Evolutionary conservation across 2,329 filamentous ascomycete species (phyloP).

Genomic region (Neobulgaria alba): DNA sequence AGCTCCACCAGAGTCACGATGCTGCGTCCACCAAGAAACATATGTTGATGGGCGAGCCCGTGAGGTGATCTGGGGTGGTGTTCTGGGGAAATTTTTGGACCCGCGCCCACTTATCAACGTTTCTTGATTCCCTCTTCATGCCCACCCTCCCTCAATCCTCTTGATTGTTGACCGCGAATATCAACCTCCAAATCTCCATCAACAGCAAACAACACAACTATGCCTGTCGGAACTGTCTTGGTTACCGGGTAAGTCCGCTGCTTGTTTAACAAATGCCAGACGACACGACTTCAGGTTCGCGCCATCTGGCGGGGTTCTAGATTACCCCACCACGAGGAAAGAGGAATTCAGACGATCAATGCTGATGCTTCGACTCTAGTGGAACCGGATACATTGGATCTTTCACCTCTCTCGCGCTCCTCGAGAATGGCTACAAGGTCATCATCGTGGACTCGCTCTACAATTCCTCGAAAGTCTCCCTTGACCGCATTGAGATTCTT

Average conservation of each 20-base stretch:
- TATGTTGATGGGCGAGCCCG: too few species aligned
- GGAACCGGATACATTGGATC: constrained; percentile 99
- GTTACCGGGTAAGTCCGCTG: constrained; percentile 69
- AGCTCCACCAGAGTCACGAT: too few species aligned
- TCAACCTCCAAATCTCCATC: too few species aligned
- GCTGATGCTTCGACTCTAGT: constrained; percentile 41
- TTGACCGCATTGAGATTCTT: constrained; percentile 94
- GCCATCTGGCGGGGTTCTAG: background rate
- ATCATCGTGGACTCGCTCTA: constrained; percentile 94
- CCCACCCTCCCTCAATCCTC: too few species aligned
- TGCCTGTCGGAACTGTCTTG: constrained; percentile 81
- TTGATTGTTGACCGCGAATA: too few species aligned
- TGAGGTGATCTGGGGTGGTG: too few species aligned
- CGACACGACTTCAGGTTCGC: background rate
- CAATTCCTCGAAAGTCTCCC: constrained; percentile 86
- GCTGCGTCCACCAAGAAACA: too few species aligned
- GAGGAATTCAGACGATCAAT: constrained; percentile 7
- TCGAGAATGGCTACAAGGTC: constrained; percentile 91
- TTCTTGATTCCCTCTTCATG: too few species aligned
- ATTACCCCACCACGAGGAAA: constrained; percentile 1
- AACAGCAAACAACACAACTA: constrained; percentile 33
- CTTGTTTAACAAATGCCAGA: background rate
- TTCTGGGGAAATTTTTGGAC: too few species aligned
- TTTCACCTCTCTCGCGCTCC: constrained; percentile 85
- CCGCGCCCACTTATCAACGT: too few species aligned